A percentile compares a stretch with the other conserved stretches of the same genome.
These are phyloP conservation scores for Starmerella sp. DNA, from an alignment of 805 yeast species.

Conservation along the genomic window DNA sequence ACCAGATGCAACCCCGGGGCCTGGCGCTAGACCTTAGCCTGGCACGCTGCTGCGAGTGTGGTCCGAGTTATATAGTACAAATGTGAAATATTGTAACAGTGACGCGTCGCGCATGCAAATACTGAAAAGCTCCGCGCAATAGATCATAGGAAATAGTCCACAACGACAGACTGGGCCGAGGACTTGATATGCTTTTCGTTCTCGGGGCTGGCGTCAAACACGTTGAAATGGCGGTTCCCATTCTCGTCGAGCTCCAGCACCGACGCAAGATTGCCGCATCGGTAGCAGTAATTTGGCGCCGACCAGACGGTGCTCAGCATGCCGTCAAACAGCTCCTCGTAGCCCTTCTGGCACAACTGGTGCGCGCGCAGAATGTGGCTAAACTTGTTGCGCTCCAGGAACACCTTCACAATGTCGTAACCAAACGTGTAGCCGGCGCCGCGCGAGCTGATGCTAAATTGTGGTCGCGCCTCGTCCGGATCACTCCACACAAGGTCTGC, in stretches of 20 bases:
- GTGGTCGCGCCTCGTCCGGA: constrained; percentile 72
- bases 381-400: constrained; percentile 64
- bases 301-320: constrained; percentile 94
- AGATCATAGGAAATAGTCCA: constrained; percentile 19
- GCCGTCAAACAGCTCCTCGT: constrained; percentile 81
- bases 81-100: not conserved
- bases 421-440: constrained; percentile 99
- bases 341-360: constrained; percentile 94
- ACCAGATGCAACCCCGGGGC: too few relatives aligned
- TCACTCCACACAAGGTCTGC: constrained; percentile 98
- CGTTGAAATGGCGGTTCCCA: constrained; percentile 67
- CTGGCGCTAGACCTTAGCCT: too few relatives aligned
- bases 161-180: constrained; percentile 22
- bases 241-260: constrained; percentile 74
- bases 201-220: constrained; percentile 95
- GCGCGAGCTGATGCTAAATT: constrained; percentile 80
- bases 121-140: not conserved
- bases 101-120: not conserved
- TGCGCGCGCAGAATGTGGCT: constrained; percentile 85
- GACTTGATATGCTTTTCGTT: constrained; percentile 43
- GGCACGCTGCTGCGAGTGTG: too few relatives aligned
- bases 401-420: constrained; percentile 75
- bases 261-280: constrained; percentile 97
- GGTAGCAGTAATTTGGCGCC: constrained; percentile 93
- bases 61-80: too few relatives aligned